phyloP scores from a whole-genome alignment of 495 filamentous ascomycete species.

The Xylaria bambusicola region DNA sequence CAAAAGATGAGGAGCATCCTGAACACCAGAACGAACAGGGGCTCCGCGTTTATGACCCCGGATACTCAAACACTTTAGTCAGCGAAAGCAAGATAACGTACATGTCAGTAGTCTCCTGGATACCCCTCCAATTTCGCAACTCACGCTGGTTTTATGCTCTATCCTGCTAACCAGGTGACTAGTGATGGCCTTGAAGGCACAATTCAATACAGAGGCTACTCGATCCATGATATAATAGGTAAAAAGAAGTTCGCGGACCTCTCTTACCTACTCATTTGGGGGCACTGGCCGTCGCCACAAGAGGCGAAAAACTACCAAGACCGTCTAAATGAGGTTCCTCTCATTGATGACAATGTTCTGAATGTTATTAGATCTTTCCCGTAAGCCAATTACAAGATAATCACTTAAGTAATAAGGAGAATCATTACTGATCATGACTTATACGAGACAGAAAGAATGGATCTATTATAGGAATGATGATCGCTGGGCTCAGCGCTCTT shows the following conservation, averaged over 20 bases:
- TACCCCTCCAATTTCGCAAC: too few relatives aligned
- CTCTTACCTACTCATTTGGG: slow-evolving; percentile 51
- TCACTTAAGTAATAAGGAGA: not conserved
- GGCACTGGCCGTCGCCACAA: slow-evolving; percentile 39
- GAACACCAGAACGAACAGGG: slow-evolving; percentile 28
- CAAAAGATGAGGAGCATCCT: slow-evolving; percentile 11
- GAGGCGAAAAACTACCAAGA: slow-evolving; percentile 40
- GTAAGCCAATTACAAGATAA: slow-evolving; percentile 17
- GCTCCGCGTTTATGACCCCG: slow-evolving; percentile 51
- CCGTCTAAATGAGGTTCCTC: slow-evolving; percentile 39
- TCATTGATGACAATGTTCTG: slow-evolving; percentile 35
- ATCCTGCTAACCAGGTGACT: not conserved
- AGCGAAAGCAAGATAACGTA: slow-evolving; percentile 48
- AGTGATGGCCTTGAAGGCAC: slow-evolving; percentile 35
- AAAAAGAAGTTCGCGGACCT: slow-evolving; percentile 45
- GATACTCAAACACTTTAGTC: slow-evolving; percentile 52
- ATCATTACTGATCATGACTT: not conserved
- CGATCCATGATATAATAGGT: slow-evolving; percentile 45
- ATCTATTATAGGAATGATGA: slow-evolving; percentile 9
- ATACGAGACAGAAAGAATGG: slow-evolving; percentile 6
- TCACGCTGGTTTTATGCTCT: too few relatives aligned
- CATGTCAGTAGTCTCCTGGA: slow-evolving; percentile 31
- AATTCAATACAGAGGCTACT: slow-evolving; percentile 43
- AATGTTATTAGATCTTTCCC: slow-evolving; percentile 37
- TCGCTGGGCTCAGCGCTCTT: slow-evolving; percentile 9